Evolutionary conservation across 2,329 filamentous ascomycete genomes (phyloP).

Genomic region (Aureobasidium sp.): DNA sequence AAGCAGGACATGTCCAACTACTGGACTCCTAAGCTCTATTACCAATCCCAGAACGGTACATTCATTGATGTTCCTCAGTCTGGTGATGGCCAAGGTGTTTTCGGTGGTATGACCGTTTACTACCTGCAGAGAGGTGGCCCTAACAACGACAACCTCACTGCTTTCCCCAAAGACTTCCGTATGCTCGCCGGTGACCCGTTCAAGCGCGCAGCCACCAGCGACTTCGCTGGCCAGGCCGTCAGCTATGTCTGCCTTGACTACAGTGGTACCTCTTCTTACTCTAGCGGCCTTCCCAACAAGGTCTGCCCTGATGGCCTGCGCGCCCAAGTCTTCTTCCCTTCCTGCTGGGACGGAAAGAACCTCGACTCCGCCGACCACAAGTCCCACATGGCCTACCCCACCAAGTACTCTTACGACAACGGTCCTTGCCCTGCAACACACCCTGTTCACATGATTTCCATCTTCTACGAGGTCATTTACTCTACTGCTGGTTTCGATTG

Average conservation of each 20-base stretch:
- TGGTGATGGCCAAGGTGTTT: conserved; percentile 35
- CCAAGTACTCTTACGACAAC: conserved; percentile 32
- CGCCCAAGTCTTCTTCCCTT: conserved; percentile 62
- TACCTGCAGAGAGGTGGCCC: conserved; percentile 48
- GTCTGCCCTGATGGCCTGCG: conserved; percentile 58
- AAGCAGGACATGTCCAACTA: conserved; percentile 65
- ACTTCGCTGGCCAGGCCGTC: conserved; percentile 45
- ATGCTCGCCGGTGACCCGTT: conserved; percentile 60
- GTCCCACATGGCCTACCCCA: conserved; percentile 59
- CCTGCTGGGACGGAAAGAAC: conserved; percentile 59
- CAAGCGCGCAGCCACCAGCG: conserved; percentile 48
- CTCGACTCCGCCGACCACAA: conserved; percentile 51
- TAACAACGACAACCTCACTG: conserved; percentile 55
- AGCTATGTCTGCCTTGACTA: conserved; percentile 49
- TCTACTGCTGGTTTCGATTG: conserved; percentile 44
- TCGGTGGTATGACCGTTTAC: conserved; percentile 62
- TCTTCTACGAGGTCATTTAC: conserved; percentile 54
- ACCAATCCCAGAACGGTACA: conserved; percentile 51
- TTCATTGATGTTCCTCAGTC: conserved; percentile 49
- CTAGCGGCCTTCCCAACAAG: conserved; percentile 57
- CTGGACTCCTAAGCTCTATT: conserved; percentile 67
- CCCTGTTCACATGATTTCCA: conserved; percentile 46
- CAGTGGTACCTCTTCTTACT: conserved; percentile 36
- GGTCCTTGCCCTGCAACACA: conserved; percentile 46
- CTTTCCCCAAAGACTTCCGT: conserved; percentile 62